These are phyloP conservation scores for Bipolaris bicolor DNA, from an alignment of 2,329 filamentous ascomycete species.

Conservation along the genomic window DNA sequence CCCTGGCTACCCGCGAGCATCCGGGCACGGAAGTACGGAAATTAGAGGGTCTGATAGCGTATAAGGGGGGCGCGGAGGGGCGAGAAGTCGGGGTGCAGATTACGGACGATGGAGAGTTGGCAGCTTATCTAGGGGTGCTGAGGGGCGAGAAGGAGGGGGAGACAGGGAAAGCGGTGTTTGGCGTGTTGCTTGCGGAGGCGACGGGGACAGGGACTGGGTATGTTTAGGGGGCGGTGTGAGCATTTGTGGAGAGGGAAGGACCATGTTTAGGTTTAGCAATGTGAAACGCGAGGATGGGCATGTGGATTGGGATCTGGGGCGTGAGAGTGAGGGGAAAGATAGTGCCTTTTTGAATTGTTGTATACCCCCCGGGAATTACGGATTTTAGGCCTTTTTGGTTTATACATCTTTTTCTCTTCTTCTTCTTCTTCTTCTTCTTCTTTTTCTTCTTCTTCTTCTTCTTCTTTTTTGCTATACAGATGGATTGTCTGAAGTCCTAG, in stretches of 20 bases:
- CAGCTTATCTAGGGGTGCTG: constrained; percentile 72
- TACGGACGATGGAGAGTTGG: constrained; percentile 73
- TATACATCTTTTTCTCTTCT: too few species aligned
- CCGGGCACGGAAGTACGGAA: constrained; percentile 64
- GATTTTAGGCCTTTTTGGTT: too few species aligned
- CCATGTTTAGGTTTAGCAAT: too few species aligned
- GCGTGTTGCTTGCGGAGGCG: constrained; percentile 42
- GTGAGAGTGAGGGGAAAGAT: too few species aligned
- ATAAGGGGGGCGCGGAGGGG: constrained; percentile 46
- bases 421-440: too few species aligned
- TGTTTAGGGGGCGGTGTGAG: background rate
- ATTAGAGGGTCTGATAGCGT: constrained; percentile 70
- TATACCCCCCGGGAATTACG: too few species aligned
- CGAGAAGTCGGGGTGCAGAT: constrained; percentile 69
- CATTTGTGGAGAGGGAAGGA: background rate
- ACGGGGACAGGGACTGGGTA: background rate
- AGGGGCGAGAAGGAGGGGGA: background rate
- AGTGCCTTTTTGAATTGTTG: too few species aligned
- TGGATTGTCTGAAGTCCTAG: too few species aligned
- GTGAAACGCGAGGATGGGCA: too few species aligned
- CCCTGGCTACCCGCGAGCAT: constrained; percentile 66
- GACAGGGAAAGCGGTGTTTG: constrained; percentile 61
- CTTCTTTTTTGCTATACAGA: too few species aligned
- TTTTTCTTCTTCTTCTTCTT: too few species aligned
- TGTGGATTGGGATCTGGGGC: too few species aligned